Conservation (phyloP, 2,329 filamentous ascomycete species). For the Colletotrichum incanum region DNA sequence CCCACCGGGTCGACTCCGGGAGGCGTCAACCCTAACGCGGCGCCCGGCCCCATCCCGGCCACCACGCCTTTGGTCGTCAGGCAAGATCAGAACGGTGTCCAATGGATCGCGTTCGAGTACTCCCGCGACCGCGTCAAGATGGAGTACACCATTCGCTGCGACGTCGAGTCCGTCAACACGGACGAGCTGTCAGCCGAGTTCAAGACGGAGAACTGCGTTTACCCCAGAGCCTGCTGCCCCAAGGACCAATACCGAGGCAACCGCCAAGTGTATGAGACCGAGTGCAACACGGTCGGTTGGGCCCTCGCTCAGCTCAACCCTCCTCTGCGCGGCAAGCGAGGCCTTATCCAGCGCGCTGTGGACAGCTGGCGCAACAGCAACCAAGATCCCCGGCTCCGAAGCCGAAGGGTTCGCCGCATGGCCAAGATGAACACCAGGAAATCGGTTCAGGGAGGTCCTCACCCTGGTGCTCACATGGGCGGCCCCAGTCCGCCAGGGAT, state of each 20-base stretch:
- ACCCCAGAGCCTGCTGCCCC: constrained; percentile 92
- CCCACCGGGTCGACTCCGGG: constrained; percentile 60
- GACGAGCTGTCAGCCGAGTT: constrained; percentile 89
- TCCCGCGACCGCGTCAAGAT: constrained; percentile 98
- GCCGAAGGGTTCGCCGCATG: constrained; percentile 92
- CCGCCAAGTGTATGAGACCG: constrained; percentile 94
- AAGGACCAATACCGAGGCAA: constrained; percentile 99
- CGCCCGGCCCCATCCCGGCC: constrained; percentile 95
- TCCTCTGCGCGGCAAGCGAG: constrained; percentile 91
- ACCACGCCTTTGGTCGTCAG: constrained; percentile 95
- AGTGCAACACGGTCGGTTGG: constrained; percentile 99
- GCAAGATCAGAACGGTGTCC: constrained; percentile 95
- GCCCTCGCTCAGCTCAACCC: constrained; percentile 94
- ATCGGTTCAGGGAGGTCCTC: constrained; percentile 73
- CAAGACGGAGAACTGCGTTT: constrained; percentile 98
- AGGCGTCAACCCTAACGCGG: constrained; percentile 88
- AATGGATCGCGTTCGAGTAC: constrained; percentile 99
- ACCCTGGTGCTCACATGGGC: constrained; percentile 75
- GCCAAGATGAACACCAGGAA: constrained; percentile 95
- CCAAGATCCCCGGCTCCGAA: constrained; percentile 91
- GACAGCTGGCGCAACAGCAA: constrained; percentile 99
- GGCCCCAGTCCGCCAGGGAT: constrained; percentile 77
- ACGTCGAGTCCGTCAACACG: constrained; percentile 96
- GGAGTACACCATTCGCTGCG: constrained; percentile 98
- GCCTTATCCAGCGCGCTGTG: constrained; percentile 95